A percentile compares a stretch with the other conserved stretches of the same genome.
Evolutionary conservation across 2,329 filamentous ascomycete species (phyloP).

Genomic region (Beauveria bassiana): DNA sequence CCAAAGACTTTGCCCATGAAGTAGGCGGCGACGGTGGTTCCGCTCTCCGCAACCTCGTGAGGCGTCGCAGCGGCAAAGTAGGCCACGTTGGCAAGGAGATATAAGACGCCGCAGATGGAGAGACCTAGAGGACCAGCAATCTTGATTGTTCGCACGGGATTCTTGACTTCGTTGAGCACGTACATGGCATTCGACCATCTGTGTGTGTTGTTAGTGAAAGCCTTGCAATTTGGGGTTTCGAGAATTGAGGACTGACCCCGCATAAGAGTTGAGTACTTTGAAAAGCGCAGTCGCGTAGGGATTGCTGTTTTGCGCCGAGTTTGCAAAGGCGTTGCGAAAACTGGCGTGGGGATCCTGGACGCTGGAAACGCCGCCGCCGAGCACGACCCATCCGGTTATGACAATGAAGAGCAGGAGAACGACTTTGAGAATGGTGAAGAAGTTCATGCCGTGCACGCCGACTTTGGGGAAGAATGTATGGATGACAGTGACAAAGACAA

Average conservation of each 20-base stretch:
- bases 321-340: conserved; percentile 13
- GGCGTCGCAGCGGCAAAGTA: conserved; percentile 15
- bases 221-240: no score
- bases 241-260: conserved; percentile 1
- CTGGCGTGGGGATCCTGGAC: conserved; percentile 14
- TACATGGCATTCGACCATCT: conserved; percentile 16
- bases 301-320: conserved; percentile 13
- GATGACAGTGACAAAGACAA: conserved; percentile 13
- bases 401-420: conserved; percentile 14
- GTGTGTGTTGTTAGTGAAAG: background rate
- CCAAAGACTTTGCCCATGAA: conserved; percentile 16
- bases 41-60: conserved; percentile 12
- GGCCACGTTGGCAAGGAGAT: conserved; percentile 15
- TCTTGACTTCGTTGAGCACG: conserved; percentile 15
- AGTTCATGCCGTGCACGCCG: conserved; percentile 16
- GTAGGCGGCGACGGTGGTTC: conserved; percentile 15
- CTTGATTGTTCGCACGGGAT: conserved; percentile 15
- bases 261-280: conserved; percentile 15
- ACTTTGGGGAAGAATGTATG: conserved; percentile 15
- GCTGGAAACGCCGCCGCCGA: conserved; percentile 13
- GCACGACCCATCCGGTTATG: conserved; percentile 15
- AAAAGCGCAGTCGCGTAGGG: conserved; percentile 15
- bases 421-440: conserved; percentile 15
- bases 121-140: conserved; percentile 15
- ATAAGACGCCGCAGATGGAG: conserved; percentile 14